phyloP scores from a whole-genome alignment of 139 green algal species.

The Chlorella sp. region DNA sequence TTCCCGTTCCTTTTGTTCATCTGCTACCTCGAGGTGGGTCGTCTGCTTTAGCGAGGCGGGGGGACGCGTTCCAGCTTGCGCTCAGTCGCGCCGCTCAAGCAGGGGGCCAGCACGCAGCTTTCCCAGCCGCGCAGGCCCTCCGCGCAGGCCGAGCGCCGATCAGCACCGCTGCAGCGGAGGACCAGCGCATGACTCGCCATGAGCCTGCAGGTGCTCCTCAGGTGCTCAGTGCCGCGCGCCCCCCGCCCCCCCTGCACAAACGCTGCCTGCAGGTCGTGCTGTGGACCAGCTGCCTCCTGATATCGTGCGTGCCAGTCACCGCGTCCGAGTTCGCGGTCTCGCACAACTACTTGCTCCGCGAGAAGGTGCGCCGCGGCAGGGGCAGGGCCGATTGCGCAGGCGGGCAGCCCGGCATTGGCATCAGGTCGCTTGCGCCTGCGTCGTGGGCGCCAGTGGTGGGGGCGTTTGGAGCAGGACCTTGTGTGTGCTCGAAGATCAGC shows the following conservation, averaged over 20 bases:
- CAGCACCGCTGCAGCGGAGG: neutral
- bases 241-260: neutral
- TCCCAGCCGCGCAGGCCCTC: neutral
- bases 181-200: neutral
- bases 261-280: neutral
- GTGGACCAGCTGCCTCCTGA: conserved; percentile 2
- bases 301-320: neutral
- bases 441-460: too few relatives aligned
- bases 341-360: conserved; percentile 4
- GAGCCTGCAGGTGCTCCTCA: neutral
- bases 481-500: neutral
- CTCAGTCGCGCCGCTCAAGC: neutral
- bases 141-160: neutral
- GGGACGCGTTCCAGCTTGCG: too few relatives aligned
- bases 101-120: neutral
- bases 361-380: conserved; percentile 8
- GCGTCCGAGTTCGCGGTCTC: neutral
- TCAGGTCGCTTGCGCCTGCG: too few relatives aligned
- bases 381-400: too few relatives aligned
- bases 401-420: too few relatives aligned
- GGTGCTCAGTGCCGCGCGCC: neutral
- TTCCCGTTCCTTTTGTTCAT: neutral
- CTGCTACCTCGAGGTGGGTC: neutral
- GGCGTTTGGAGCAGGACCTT: neutral
- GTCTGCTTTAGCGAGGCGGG: neutral